Evolutionary conservation across 2,329 filamentous ascomycete species (phyloP).

Genomic region (Xylariaceae sp.): DNA sequence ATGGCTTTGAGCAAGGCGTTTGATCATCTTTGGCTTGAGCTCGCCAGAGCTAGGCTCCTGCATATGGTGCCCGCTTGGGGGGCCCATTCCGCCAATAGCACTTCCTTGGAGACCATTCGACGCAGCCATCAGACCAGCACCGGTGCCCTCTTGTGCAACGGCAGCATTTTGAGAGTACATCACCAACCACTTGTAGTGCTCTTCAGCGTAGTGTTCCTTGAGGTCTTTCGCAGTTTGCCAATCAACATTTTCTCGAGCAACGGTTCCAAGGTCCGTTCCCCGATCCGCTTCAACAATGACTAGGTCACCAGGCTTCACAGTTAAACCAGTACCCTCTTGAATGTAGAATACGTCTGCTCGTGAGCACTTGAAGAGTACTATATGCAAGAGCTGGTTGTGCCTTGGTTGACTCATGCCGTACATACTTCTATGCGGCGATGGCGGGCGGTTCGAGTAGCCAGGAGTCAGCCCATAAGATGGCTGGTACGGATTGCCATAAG

Average conservation of each 20-base stretch:
- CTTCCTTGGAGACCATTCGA: conserved; percentile 70
- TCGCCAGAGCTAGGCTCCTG: conserved; percentile 76
- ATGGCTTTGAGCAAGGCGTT: conserved; percentile 88
- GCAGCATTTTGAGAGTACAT: conserved; percentile 90
- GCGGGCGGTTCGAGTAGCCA: conserved; percentile 56
- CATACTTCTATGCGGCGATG: conserved; percentile 67
- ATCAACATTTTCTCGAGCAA: conserved; percentile 85
- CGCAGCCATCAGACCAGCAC: conserved; percentile 67
- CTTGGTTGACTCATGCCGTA: conserved; percentile 67
- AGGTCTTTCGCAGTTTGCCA: conserved; percentile 86
- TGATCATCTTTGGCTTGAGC: conserved; percentile 95
- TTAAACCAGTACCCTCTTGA: conserved; percentile 91
- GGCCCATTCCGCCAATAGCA: conserved; percentile 79
- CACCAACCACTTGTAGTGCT: conserved; percentile 98
- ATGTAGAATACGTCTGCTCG: conserved; percentile 97
- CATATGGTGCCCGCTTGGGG: conserved; percentile 73
- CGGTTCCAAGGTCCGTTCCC: conserved; percentile 92
- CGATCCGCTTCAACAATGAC: conserved; percentile 98
- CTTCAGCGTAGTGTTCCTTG: conserved; percentile 90
- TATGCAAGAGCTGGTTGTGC: conserved; percentile 76
- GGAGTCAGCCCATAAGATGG: conserved; percentile 55
- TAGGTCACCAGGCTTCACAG: conserved; percentile 87
- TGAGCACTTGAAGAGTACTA: conserved; percentile 96
- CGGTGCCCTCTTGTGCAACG: conserved; percentile 63
- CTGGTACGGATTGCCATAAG: conserved; percentile 52